Percentiles rank a stretch among this genome's conserved stretches.
phyloP scores from a whole-genome alignment of 2,329 filamentous ascomycete genomes.

The Arthroderma sp. region DNA sequence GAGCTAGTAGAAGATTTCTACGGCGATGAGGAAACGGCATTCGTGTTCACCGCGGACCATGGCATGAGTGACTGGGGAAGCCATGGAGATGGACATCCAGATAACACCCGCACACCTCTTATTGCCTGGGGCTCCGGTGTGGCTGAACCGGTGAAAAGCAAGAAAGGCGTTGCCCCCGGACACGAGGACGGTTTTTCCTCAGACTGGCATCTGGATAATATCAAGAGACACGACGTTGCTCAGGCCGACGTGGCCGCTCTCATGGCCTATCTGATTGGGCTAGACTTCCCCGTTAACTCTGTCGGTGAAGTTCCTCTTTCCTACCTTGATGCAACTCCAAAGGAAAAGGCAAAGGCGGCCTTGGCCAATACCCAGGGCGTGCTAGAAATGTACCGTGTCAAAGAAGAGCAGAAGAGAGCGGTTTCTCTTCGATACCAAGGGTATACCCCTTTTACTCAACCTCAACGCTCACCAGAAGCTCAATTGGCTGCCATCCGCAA shows the following conservation, averaged over 20 bases:
- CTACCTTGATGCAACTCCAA: conserved; percentile 59
- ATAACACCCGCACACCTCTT: conserved; percentile 89
- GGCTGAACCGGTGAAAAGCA: conserved; percentile 54
- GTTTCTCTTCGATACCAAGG: conserved; percentile 67
- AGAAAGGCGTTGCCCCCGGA: conserved; percentile 52
- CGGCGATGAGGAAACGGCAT: conserved; percentile 70
- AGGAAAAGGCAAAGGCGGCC: conserved; percentile 72
- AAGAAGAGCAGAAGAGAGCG: conserved; percentile 70
- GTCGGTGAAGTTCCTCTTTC: conserved; percentile 83
- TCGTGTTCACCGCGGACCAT: conserved; percentile 94
- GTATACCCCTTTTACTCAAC: conserved; percentile 56
- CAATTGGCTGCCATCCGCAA: conserved; percentile 56
- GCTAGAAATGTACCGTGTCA: conserved; percentile 90
- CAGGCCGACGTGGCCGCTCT: conserved; percentile 91
- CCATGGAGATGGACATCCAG: conserved; percentile 91
- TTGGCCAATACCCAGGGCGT: conserved; percentile 77
- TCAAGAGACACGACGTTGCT: conserved; percentile 78
- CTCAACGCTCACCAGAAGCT: conserved; percentile 48
- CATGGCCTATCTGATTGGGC: conserved; percentile 82
- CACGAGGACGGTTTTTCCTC: conserved; percentile 79
- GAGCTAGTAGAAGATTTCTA: conserved; percentile 79
- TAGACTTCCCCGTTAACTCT: conserved; percentile 90
- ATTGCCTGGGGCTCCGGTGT: conserved; percentile 91
- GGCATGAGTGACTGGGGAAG: conserved; percentile 99
- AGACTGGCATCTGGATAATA: conserved; percentile 71